phyloP scores from a whole-genome alignment of 495 filamentous ascomycete genomes.

The Tetracladium setigerum region DNA sequence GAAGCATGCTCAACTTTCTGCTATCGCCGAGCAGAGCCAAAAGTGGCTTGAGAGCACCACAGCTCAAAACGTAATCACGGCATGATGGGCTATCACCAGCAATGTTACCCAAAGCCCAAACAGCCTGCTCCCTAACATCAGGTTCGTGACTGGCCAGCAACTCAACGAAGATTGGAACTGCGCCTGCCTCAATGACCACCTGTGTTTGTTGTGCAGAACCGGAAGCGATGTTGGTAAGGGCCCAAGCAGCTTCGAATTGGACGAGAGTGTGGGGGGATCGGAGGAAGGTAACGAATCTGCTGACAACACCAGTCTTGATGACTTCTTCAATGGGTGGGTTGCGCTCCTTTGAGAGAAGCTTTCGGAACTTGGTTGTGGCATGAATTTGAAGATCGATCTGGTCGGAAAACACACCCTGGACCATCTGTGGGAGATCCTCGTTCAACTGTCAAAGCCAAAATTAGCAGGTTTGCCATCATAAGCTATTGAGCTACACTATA shows the following conservation, averaged over 20 bases:
- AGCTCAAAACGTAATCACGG: slow-evolving; percentile 87
- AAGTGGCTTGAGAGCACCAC: slow-evolving; percentile 84
- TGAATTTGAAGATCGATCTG: slow-evolving; percentile 97
- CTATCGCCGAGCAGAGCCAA: slow-evolving; percentile 88
- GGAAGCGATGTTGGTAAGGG: slow-evolving; percentile 97
- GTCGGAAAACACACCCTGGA: slow-evolving; percentile 93
- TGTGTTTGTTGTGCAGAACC: slow-evolving; percentile 96
- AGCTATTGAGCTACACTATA: background rate
- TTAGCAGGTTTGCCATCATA: slow-evolving; percentile 10
- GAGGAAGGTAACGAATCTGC: slow-evolving; percentile 96
- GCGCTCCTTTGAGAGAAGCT: slow-evolving; percentile 95
- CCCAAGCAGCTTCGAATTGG: slow-evolving; percentile 99
- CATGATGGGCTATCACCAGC: slow-evolving; percentile 97
- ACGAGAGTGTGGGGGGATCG: slow-evolving; percentile 96
- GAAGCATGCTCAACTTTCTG: slow-evolving; percentile 97
- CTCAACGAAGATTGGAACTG: slow-evolving; percentile 98
- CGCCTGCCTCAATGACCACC: slow-evolving; percentile 96
- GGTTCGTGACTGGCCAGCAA: slow-evolving; percentile 91
- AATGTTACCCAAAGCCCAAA: slow-evolving; percentile 99
- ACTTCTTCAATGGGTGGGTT: slow-evolving; percentile 99
- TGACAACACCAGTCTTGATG: slow-evolving; percentile 97
- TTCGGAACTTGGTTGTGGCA: slow-evolving; percentile 98
- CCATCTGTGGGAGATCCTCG: slow-evolving; percentile 97
- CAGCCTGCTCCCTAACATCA: slow-evolving; percentile 96
- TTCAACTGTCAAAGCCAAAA: slow-evolving; percentile 58